These are phyloP conservation scores for Dendrobium officinale DNA, from an alignment of 106 monocot species.

Conservation along the genomic window DNA sequence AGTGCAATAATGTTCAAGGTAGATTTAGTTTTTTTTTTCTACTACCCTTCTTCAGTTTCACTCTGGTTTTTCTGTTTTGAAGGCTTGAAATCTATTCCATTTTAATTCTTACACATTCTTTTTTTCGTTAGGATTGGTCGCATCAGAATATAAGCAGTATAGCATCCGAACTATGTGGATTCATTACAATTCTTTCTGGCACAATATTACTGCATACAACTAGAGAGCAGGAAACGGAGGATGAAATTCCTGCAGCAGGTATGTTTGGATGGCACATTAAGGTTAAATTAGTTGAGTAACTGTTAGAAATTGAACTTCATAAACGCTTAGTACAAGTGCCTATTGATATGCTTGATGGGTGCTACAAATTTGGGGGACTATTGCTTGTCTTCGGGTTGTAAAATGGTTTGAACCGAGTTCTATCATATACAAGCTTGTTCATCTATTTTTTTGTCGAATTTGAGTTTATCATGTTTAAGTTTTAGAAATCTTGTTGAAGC, in stretches of 20 bases:
- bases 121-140: slow-evolving; percentile 59
- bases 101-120: background rate
- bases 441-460: no score
- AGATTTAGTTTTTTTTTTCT: background rate
- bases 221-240: slow-evolving; percentile 40
- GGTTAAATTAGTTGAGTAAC: background rate
- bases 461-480: no score
- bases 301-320: background rate
- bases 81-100: background rate
- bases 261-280: background rate
- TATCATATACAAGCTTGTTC: background rate
- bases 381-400: background rate
- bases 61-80: background rate
- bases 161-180: slow-evolving; percentile 61
- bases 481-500: no score
- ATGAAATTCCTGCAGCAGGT: slow-evolving; percentile 4
- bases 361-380: background rate
- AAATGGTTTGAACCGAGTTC: background rate
- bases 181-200: slow-evolving; percentile 68
- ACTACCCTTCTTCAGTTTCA: background rate
- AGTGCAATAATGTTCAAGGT: slow-evolving; percentile 98
- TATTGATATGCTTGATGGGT: background rate
- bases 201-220: slow-evolving; percentile 54
- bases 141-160: slow-evolving; percentile 49
- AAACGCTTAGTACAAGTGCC: no score